phyloP scores from a whole-genome alignment of 495 filamentous ascomycete species.

The Achaetomiella virescens region DNA sequence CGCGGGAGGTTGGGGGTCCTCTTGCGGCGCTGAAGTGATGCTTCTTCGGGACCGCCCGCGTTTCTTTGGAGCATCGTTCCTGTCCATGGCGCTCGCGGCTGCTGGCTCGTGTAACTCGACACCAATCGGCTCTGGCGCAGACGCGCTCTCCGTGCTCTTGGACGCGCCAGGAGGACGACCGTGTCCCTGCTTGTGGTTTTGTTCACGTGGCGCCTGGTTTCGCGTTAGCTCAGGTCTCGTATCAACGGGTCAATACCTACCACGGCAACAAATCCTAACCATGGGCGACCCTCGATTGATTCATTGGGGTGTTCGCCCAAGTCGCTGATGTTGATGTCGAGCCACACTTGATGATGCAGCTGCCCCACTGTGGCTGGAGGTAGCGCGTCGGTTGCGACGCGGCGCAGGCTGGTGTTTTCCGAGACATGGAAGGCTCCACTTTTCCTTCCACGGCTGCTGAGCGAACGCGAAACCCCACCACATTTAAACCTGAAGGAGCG shows the following conservation, averaged over 20 bases:
- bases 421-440: not conserved
- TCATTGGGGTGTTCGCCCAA: not conserved
- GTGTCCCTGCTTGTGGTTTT: slow-evolving; percentile 39
- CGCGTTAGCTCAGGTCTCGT: slow-evolving; percentile 6
- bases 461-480: not conserved
- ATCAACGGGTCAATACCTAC: slow-evolving; percentile 3
- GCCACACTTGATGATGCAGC: not conserved
- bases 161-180: slow-evolving; percentile 38
- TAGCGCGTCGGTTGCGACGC: not conserved
- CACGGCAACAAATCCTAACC: slow-evolving; percentile 18
- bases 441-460: not conserved
- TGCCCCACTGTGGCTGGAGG: slow-evolving; percentile 4
- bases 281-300: slow-evolving; percentile 9
- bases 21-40: not conserved
- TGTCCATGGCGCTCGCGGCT: not conserved
- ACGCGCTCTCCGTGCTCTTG: slow-evolving; percentile 31
- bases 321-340: not conserved
- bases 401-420: not conserved
- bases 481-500: not conserved
- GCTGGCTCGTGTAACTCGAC: not conserved
- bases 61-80: not conserved
- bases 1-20: no score
- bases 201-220: slow-evolving; percentile 25
- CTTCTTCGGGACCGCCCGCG: not conserved
- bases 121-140: slow-evolving; percentile 7